Evolutionary conservation across 345 rosid species (phyloP).

Genomic region (Murraya paniculata): DNA sequence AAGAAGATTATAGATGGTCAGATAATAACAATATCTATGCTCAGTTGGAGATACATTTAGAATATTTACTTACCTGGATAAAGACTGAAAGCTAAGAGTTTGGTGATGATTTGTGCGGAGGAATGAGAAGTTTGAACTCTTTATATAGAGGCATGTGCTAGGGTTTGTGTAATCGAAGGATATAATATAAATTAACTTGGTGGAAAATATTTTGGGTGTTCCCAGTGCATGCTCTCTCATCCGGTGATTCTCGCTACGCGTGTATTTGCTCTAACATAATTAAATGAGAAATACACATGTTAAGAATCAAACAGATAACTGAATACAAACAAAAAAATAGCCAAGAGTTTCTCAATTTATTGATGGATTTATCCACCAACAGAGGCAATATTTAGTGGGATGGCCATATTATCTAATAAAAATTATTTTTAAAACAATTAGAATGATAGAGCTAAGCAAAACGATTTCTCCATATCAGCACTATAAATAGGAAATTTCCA

Average conservation of each 20-base stretch:
- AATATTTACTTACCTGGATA: not conserved
- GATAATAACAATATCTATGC: not conserved
- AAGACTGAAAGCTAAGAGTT: not conserved
- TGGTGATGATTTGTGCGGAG: not conserved
- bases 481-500: slow-evolving; percentile 30
- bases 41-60: not conserved
- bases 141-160: not conserved
- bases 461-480: slow-evolving; percentile 7
- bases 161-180: not conserved
- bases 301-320: not conserved
- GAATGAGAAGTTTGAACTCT: not conserved
- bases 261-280: not conserved
- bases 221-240: not conserved
- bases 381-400: slow-evolving; percentile 39
- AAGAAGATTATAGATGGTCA: not conserved
- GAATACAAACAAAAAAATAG: too few relatives aligned
- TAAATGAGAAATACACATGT: not conserved
- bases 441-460: slow-evolving; percentile 14
- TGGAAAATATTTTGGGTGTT: not conserved
- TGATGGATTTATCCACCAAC: slow-evolving; percentile 28
- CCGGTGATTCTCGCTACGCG: not conserved
- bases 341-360: not conserved
- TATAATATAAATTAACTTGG: not conserved
- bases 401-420: slow-evolving; percentile 3
- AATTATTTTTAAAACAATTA: slow-evolving; percentile 9